Percentiles rank a stretch among this genome's conserved stretches.
Conservation (phyloP, 2,329 filamentous ascomycete genomes). For the Myriosclerotinia duriaeana region DNA sequence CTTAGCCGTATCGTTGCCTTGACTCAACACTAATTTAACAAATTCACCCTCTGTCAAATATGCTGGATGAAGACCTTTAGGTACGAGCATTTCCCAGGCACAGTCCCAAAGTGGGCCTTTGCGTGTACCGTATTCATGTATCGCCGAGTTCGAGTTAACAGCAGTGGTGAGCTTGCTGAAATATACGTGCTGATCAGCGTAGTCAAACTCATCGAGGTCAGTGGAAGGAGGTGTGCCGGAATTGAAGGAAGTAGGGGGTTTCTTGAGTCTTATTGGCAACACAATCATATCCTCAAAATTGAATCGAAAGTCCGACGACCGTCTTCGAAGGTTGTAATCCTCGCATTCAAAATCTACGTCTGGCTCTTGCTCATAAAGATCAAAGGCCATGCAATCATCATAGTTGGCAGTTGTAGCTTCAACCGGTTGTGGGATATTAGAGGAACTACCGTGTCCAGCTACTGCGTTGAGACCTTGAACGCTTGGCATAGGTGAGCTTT, state of each 20-base stretch:
- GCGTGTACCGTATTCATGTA: conserved; percentile 22
- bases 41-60: conserved; percentile 27
- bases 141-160: conserved; percentile 16
- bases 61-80: conserved; percentile 26
- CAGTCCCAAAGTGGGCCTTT: conserved; percentile 27
- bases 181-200: conserved; percentile 17
- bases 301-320: conserved; percentile 13
- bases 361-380: conserved; percentile 22
- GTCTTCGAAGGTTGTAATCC: conserved; percentile 11
- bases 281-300: conserved; percentile 24
- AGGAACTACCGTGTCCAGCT: too few relatives aligned
- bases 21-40: conserved; percentile 24
- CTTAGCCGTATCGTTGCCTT: conserved; percentile 13
- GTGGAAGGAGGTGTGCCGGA: not conserved
- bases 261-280: conserved; percentile 20
- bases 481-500: not conserved
- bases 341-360: conserved; percentile 9
- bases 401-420: not conserved
- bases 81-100: conserved; percentile 24
- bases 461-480: not conserved
- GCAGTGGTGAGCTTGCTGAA: conserved; percentile 10
- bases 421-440: not conserved
- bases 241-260: not conserved
- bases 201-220: conserved; percentile 24
- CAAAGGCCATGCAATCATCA: conserved; percentile 22